Conservation (phyloP, 2,329 filamentous ascomycete species). For the Nemania abortiva region DNA sequence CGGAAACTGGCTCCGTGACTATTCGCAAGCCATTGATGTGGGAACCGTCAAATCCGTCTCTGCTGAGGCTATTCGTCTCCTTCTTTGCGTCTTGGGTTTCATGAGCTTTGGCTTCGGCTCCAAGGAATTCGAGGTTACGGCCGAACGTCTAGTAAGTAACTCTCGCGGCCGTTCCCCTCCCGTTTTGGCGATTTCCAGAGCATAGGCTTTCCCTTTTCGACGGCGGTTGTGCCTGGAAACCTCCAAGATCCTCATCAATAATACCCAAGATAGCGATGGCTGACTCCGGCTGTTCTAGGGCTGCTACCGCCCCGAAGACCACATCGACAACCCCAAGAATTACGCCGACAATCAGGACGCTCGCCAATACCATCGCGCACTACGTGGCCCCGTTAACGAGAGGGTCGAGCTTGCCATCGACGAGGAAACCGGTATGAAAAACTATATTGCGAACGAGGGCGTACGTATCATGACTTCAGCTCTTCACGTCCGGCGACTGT, state of each 20-base stretch:
- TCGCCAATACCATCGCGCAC: constrained; percentile 80
- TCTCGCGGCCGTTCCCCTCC: too few species aligned
- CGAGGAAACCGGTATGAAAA: constrained; percentile 82
- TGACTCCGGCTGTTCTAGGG: too few species aligned
- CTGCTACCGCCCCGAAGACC: constrained; percentile 84
- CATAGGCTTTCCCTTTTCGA: too few species aligned
- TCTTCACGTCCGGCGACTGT: constrained; percentile 78
- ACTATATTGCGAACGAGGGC: constrained; percentile 91
- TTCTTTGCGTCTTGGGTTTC: constrained; percentile 91
- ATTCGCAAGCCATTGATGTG: constrained; percentile 93
- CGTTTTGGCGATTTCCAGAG: too few species aligned
- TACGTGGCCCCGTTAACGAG: constrained; percentile 87
- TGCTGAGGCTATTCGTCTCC: constrained; percentile 88
- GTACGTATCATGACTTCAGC: constrained; percentile 85
- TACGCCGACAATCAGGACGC: constrained; percentile 93
- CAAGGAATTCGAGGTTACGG: constrained; percentile 86
- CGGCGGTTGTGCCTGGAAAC: too few species aligned
- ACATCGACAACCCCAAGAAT: constrained; percentile 83
- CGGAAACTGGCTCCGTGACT: constrained; percentile 94
- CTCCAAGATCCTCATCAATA: too few species aligned
- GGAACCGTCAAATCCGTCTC: constrained; percentile 92
- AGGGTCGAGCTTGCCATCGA: constrained; percentile 82
- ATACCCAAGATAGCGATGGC: too few species aligned
- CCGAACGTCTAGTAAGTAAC: constrained; percentile 80
- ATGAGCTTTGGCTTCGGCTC: constrained; percentile 88